Evolutionary conservation across 2,329 filamentous ascomycete species (phyloP).

Genomic region (Trichoderma sp.): DNA sequence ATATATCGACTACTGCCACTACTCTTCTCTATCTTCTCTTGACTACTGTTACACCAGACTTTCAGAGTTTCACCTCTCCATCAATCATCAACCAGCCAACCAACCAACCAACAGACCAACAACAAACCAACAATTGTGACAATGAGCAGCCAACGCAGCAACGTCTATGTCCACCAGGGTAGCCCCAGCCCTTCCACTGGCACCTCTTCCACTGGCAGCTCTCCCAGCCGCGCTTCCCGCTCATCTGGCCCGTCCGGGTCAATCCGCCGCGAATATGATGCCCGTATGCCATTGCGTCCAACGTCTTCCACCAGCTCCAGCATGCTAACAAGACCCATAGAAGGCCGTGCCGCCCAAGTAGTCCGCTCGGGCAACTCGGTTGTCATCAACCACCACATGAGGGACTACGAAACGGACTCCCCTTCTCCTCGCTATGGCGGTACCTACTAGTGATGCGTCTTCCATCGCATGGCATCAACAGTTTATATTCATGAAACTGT

Average conservation of each 20-base stretch:
- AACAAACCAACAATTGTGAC: not conserved
- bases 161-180: conserved; percentile 34
- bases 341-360: conserved; percentile 27
- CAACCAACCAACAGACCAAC: not conserved
- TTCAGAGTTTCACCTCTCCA: not conserved
- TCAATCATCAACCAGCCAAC: not conserved
- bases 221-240: conserved; percentile 27
- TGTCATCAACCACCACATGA: conserved; percentile 35
- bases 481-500: not conserved
- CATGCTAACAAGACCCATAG: conserved; percentile 26
- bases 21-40: not conserved
- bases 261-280: conserved; percentile 33
- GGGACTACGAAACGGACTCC: conserved; percentile 30
- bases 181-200: not conserved
- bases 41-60: not conserved
- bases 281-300: conserved; percentile 27
- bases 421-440: conserved; percentile 31
- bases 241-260: conserved; percentile 28
- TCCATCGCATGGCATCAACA: not conserved
- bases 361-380: conserved; percentile 26
- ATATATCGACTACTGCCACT: not conserved
- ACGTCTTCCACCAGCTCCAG: not conserved
- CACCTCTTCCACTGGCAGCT: conserved; percentile 26
- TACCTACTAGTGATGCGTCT: not conserved
- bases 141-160: conserved; percentile 21